These are phyloP conservation scores for Septoria linicola DNA, from an alignment of 2,329 filamentous ascomycete genomes.

Conservation along the genomic window DNA sequence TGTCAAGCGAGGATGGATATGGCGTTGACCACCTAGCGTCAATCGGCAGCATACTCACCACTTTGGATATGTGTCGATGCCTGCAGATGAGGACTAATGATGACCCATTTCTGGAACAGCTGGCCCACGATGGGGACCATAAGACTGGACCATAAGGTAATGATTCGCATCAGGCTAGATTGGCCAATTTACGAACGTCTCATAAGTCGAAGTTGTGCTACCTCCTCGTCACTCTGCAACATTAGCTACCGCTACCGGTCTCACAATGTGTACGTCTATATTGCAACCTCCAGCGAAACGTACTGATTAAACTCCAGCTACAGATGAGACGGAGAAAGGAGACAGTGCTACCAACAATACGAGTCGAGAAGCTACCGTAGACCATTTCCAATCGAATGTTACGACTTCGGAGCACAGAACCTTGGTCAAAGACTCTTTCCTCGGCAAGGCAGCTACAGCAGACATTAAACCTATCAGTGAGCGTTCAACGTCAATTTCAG, in stretches of 20 bases:
- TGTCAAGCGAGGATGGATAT: too few species aligned
- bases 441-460: conserved; percentile 20
- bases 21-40: too few species aligned
- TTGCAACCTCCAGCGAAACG: too few species aligned
- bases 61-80: too few species aligned
- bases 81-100: too few species aligned
- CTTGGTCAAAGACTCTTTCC: conserved; percentile 19
- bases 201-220: not conserved
- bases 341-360: conserved; percentile 20
- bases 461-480: conserved; percentile 29
- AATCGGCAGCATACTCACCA: too few species aligned
- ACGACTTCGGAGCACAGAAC: conserved; percentile 26
- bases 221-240: not conserved
- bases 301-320: too few species aligned
- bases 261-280: too few species aligned
- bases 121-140: not conserved
- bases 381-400: conserved; percentile 21
- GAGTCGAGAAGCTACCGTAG: conserved; percentile 18
- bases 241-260: conserved; percentile 45
- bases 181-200: not conserved
- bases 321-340: too few species aligned
- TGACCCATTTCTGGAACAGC: too few species aligned
- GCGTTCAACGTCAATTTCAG: conserved; percentile 22
- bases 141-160: not conserved
- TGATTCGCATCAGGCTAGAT: conserved; percentile 4